Percentiles rank a stretch among this genome's conserved stretches.
Conservation (phyloP, 768 basidiomycete genomes). For the Boletellus ananiceps region DNA sequence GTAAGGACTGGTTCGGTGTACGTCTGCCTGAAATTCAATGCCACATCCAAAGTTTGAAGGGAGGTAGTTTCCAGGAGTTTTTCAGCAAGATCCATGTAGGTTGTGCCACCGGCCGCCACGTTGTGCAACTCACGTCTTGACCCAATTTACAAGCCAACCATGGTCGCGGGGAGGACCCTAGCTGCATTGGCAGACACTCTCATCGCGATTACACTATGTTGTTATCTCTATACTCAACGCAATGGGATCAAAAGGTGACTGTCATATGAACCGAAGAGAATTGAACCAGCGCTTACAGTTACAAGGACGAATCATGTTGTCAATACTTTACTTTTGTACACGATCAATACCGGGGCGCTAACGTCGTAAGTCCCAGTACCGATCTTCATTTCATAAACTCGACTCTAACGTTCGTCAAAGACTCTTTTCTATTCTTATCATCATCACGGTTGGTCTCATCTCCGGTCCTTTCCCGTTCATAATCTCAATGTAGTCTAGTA, state of each 20-base stretch:
- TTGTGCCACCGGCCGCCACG: background rate
- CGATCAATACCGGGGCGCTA: conserved; percentile 12
- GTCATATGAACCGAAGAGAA: background rate
- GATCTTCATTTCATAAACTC: background rate
- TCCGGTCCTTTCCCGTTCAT: too few relatives aligned
- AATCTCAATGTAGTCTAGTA: background rate
- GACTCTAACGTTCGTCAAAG: background rate
- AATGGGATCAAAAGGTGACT: conserved; percentile 7
- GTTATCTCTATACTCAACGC: conserved; percentile 9
- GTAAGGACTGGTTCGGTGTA: background rate
- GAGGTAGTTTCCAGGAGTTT: background rate
- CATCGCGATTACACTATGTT: conserved; percentile 11
- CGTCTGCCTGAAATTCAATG: background rate
- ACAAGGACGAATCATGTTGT: conserved; percentile 15
- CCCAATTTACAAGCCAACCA: conserved; percentile 5
- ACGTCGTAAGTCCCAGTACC: conserved; percentile 7
- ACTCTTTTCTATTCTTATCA: conserved; percentile 7
- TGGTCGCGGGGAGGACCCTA: conserved; percentile 12
- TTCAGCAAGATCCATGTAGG: conserved; percentile 5
- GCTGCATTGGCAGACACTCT: conserved; percentile 3
- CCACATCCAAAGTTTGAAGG: conserved; percentile 3
- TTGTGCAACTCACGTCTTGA: background rate
- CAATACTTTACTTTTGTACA: conserved; percentile 17
- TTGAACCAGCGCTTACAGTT: background rate
- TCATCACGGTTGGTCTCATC: conserved; percentile 4